A percentile compares a stretch with the other conserved stretches of the same genome.
Conservation (phyloP, 441 rosid species). For the Pelargonium fulgidum region DNA sequence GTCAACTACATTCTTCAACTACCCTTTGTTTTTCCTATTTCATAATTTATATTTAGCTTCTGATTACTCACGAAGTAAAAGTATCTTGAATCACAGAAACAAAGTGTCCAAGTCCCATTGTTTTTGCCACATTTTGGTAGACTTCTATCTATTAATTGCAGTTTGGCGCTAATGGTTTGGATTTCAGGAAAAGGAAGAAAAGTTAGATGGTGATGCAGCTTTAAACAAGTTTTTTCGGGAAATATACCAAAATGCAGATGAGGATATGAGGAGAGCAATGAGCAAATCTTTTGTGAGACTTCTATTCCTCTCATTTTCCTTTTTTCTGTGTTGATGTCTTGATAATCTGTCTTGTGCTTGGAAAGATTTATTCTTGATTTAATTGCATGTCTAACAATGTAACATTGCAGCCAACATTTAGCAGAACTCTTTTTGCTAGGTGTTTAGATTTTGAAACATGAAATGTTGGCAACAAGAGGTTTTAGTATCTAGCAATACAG, state of each 20-base stretch:
- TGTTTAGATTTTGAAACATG: too few relatives aligned
- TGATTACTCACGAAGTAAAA: background rate
- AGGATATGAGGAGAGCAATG: conserved; percentile 89
- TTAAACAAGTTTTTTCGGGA: conserved; percentile 85
- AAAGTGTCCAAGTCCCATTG: too few relatives aligned
- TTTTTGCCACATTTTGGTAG: too few relatives aligned
- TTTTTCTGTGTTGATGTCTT: background rate
- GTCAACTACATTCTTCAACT: too few relatives aligned
- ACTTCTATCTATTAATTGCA: background rate
- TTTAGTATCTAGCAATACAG: too few relatives aligned
- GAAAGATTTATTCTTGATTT: too few relatives aligned
- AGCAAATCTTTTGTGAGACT: conserved; percentile 82
- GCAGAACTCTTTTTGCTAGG: too few relatives aligned
- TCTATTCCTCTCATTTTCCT: background rate
- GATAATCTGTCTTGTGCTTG: background rate
- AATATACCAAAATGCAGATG: conserved; percentile 72
- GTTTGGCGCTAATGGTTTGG: background rate
- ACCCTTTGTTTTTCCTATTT: background rate
- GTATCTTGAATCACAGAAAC: background rate
- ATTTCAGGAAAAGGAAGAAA: conserved; percentile 89
- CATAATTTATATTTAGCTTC: background rate
- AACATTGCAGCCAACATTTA: too few relatives aligned
- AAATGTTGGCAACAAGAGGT: too few relatives aligned
- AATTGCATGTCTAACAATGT: too few relatives aligned
- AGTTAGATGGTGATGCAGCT: conserved; percentile 92